These are phyloP conservation scores for Collybiopsis confluens DNA, from an alignment of 768 basidiomycete genomes.

Conservation along the genomic window DNA sequence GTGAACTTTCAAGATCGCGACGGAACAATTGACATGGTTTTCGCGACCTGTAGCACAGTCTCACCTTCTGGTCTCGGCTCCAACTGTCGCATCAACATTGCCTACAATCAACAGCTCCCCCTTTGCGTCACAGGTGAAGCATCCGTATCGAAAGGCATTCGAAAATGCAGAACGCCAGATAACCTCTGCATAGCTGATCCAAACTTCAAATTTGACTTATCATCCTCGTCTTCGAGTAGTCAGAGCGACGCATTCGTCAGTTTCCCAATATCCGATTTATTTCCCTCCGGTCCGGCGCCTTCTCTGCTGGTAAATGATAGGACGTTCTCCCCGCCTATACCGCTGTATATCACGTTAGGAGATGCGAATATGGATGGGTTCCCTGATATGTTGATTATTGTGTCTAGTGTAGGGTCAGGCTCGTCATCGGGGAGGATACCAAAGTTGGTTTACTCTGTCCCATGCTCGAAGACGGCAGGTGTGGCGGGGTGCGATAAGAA, in stretches of 20 bases:
- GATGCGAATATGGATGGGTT: conserved; percentile 94
- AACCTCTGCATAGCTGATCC: conserved; percentile 81
- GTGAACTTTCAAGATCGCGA: conserved; percentile 64
- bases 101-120: conserved; percentile 86
- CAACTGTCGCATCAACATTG: conserved; percentile 84
- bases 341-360: conserved; percentile 76
- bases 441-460: conserved; percentile 58
- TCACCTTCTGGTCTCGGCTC: conserved; percentile 68
- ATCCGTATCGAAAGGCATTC: conserved; percentile 43
- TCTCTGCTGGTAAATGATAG: conserved; percentile 71
- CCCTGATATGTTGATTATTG: conserved; percentile 74
- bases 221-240: no score
- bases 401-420: conserved; percentile 20
- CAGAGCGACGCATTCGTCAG: conserved; percentile 61
- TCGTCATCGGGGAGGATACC: conserved; percentile 50
- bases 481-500: conserved; percentile 52
- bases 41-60: conserved; percentile 77
- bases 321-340: conserved; percentile 60
- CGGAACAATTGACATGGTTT: conserved; percentile 94
- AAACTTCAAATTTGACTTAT: conserved; percentile 73
- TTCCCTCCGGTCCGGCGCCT: conserved; percentile 36
- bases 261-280: conserved; percentile 60
- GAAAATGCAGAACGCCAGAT: conserved; percentile 69
- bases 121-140: conserved; percentile 64
- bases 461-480: conserved; percentile 40